Conservation (phyloP, 2,329 filamentous ascomycete genomes). For the Achaetomium macrosporum region DNA sequence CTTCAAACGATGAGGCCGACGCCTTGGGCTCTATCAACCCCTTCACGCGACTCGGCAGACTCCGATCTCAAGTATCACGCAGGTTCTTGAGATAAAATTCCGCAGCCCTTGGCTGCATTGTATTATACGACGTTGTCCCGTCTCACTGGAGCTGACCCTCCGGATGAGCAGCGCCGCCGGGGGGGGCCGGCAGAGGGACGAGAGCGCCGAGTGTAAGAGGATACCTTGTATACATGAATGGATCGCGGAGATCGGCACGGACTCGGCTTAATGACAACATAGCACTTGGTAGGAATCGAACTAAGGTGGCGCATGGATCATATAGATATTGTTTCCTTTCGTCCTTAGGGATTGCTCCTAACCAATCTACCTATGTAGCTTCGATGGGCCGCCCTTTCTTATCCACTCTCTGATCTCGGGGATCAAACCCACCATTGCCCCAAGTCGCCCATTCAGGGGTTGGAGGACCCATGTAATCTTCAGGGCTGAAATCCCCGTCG, state of each 20-base stretch:
- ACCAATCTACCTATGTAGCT: conserved; percentile 24
- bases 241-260: conserved; percentile 3
- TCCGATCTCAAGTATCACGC: not conserved
- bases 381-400: conserved; percentile 70
- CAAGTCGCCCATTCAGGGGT: conserved; percentile 93
- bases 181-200: not conserved
- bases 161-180: not conserved
- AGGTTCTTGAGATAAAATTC: not conserved
- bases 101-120: not conserved
- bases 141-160: not conserved
- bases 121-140: conserved; percentile 2
- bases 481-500: conserved; percentile 69
- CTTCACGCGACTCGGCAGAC: not conserved
- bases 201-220: conserved; percentile 6
- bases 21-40: not conserved
- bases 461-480: conserved; percentile 81
- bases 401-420: conserved; percentile 79
- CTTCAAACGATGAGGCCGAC: not conserved
- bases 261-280: conserved; percentile 13
- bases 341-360: not conserved
- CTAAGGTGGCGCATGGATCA: not conserved
- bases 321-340: not conserved
- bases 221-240: conserved; percentile 15
- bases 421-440: conserved; percentile 93
- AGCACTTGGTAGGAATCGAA: not conserved